Percentiles rank a stretch among this genome's conserved stretches.
phyloP scores from a whole-genome alignment of 305 asterid genomes.

The Ilex paraguariensis region DNA sequence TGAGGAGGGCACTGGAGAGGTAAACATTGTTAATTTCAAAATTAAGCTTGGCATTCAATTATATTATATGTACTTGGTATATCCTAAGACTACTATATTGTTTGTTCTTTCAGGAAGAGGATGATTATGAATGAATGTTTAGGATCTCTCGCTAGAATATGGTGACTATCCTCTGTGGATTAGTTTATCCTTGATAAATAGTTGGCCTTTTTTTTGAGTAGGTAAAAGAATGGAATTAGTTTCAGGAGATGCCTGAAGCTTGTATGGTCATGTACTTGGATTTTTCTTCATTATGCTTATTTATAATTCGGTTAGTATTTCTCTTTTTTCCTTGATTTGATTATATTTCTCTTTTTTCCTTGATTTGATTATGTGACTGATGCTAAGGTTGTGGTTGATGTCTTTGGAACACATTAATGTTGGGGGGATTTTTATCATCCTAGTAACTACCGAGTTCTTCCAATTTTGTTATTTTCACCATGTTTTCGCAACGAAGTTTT shows the following conservation, averaged over 20 bases:
- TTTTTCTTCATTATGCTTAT: constrained; percentile 13
- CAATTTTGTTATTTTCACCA: too few relatives aligned
- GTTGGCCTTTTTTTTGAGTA: constrained; percentile 7
- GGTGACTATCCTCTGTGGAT: constrained; percentile 6
- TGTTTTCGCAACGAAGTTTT: too few relatives aligned
- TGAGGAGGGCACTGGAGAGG: constrained; percentile 70
- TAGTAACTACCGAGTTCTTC: too few relatives aligned
- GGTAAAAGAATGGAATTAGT: constrained; percentile 2
- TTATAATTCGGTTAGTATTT: constrained; percentile 17
- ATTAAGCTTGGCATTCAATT: background rate
- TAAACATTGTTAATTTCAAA: background rate
- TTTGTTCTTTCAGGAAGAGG: constrained; percentile 38
- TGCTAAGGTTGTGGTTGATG: too few relatives aligned
- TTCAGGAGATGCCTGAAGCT: background rate
- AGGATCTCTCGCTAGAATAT: background rate
- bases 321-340: background rate
- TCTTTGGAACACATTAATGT: too few relatives aligned
- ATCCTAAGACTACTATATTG: background rate
- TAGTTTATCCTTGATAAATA: constrained; percentile 16
- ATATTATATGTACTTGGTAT: background rate
- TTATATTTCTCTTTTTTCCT: background rate
- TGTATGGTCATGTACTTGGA: constrained; percentile 11
- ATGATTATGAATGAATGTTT: constrained; percentile 39
- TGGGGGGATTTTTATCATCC: too few relatives aligned
- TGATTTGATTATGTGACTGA: too few relatives aligned